Evolutionary conservation across 345 rosid species (phyloP).

Genomic region (Lumnitzera littorea): DNA sequence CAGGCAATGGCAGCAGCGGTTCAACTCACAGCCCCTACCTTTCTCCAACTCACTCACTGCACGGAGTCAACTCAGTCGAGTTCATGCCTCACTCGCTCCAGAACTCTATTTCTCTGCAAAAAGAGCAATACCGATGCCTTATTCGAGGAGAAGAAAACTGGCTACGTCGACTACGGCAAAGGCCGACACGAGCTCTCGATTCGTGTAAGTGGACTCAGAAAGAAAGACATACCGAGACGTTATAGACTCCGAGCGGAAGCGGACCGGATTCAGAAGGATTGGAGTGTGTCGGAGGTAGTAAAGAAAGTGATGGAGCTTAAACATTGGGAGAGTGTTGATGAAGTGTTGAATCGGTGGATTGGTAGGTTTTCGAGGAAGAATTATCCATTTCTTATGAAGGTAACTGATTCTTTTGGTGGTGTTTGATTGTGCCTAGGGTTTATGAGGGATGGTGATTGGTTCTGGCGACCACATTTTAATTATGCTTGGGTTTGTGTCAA

Average conservation of each 20-base stretch:
- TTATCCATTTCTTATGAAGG: slow-evolving; percentile 64
- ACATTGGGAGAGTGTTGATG: slow-evolving; percentile 48
- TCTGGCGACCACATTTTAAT: background rate
- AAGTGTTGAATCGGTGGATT: slow-evolving; percentile 66
- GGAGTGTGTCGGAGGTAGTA: slow-evolving; percentile 69
- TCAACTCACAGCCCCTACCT: slow-evolving; percentile 4
- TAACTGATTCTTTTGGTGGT: slow-evolving; percentile 1
- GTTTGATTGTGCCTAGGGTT: background rate
- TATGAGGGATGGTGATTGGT: background rate
- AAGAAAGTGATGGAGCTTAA: slow-evolving; percentile 44
- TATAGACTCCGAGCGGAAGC: slow-evolving; percentile 47
- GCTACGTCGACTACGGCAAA: slow-evolving; percentile 65
- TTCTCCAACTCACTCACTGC: background rate
- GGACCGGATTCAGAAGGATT: slow-evolving; percentile 85
- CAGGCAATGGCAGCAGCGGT: background rate
- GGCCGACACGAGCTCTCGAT: slow-evolving; percentile 61
- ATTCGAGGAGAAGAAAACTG: slow-evolving; percentile 45
- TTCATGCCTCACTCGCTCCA: slow-evolving; percentile 7
- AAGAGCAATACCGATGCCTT: slow-evolving; percentile 26
- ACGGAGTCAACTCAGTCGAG: slow-evolving; percentile 4
- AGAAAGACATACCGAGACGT: slow-evolving; percentile 54
- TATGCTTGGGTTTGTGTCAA: background rate
- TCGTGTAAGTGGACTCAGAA: slow-evolving; percentile 51
- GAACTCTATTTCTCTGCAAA: slow-evolving; percentile 18
- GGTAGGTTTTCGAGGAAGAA: slow-evolving; percentile 85